These are phyloP conservation scores for Colletotrichum spinosum DNA, from an alignment of 2,329 filamentous ascomycete genomes.

Conservation along the genomic window DNA sequence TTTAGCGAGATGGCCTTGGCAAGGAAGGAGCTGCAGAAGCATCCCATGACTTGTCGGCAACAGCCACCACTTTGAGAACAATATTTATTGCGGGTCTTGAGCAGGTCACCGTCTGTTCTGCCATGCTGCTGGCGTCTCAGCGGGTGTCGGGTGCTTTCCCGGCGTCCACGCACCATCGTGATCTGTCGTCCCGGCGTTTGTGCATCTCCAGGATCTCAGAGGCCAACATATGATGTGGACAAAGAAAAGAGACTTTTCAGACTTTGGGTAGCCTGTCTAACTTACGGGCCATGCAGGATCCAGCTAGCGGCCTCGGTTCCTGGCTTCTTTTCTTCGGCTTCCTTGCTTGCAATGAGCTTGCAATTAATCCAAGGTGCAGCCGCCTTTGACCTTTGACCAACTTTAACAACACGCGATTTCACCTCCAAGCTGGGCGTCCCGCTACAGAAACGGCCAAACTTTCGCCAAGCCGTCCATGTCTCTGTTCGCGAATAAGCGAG, in stretches of 20 bases:
- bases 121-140: neutral
- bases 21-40: constrained; percentile 19
- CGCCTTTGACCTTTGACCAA: too few relatives aligned
- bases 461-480: constrained; percentile 8
- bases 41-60: constrained; percentile 5
- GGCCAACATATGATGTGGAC: constrained; percentile 7
- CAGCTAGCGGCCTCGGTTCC: constrained; percentile 4
- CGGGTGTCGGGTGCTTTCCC: too few relatives aligned
- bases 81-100: constrained; percentile 1
- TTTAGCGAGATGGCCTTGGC: constrained; percentile 20
- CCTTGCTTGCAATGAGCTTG: constrained; percentile 2
- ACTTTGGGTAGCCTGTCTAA: neutral
- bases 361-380: neutral
- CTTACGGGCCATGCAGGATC: constrained; percentile 6
- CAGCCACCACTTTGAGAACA: neutral
- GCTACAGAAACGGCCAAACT: constrained; percentile 31
- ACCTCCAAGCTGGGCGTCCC: constrained; percentile 12
- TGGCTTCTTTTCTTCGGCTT: neutral
- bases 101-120: neutral
- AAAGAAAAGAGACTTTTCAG: neutral
- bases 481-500: constrained; percentile 17
- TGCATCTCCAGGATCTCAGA: constrained; percentile 11
- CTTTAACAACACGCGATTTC: neutral
- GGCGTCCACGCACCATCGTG: neutral
- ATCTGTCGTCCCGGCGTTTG: constrained; percentile 16